Evolutionary conservation across 768 basidiomycete species (phyloP).

Genomic region (Mycena crocata): DNA sequence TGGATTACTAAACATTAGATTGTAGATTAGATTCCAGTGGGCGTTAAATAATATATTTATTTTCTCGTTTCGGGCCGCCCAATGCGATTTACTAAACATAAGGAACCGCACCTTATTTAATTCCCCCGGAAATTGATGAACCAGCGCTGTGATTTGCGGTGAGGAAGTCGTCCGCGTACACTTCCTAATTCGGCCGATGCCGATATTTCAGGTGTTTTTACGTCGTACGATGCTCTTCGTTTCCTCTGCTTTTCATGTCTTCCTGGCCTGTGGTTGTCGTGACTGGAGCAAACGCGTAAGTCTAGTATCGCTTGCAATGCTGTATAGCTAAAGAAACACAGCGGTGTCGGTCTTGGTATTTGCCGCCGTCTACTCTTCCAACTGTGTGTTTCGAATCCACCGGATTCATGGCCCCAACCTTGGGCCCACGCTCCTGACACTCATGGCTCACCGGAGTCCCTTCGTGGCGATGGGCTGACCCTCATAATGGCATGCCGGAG

Average conservation of each 20-base stretch:
- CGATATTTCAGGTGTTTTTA: no score
- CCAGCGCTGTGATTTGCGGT: background rate
- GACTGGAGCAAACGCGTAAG: slow-evolving; percentile 78
- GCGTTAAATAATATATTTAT: no score
- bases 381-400: slow-evolving; percentile 61
- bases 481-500: slow-evolving; percentile 87
- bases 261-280: slow-evolving; percentile 66
- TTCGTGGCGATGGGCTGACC: slow-evolving; percentile 65
- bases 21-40: no score
- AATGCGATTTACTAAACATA: no score
- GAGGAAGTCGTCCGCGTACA: no score
- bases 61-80: no score
- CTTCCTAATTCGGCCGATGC: background rate
- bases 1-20: no score
- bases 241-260: slow-evolving; percentile 40
- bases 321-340: slow-evolving; percentile 42
- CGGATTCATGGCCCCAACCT: slow-evolving; percentile 63
- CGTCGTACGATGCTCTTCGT: slow-evolving; percentile 25
- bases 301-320: slow-evolving; percentile 4
- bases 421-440: slow-evolving; percentile 43
- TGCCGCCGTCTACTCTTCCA: slow-evolving; percentile 83
- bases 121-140: background rate
- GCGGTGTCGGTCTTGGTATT: slow-evolving; percentile 87
- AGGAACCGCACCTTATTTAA: no score
- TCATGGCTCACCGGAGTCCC: slow-evolving; percentile 25